These are phyloP conservation scores for Alopecurus myosuroides DNA, from an alignment of 176 grass and related monocot species.

Conservation along the genomic window DNA sequence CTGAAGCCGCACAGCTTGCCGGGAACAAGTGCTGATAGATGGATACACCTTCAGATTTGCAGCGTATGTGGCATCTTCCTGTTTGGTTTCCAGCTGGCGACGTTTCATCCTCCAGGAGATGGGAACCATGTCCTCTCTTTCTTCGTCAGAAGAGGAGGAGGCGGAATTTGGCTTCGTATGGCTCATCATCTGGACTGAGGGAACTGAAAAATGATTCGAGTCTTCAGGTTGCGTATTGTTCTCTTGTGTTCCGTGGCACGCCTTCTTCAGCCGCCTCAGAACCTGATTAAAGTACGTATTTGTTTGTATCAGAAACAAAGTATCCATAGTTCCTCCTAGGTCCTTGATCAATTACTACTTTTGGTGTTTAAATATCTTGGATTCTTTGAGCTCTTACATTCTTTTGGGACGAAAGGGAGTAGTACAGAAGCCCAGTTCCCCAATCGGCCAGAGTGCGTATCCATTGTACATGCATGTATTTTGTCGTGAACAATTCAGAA, in stretches of 20 bases:
- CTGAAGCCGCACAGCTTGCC: conserved; percentile 23
- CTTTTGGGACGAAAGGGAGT: too few species aligned
- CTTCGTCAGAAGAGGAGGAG: conserved; percentile 31
- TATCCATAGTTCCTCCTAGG: background rate
- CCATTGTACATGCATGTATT: too few species aligned
- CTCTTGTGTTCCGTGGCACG: conserved; percentile 25
- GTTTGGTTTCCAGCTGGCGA: conserved; percentile 23
- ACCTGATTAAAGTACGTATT: too few species aligned
- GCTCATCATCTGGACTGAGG: background rate
- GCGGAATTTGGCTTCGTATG: conserved; percentile 11
- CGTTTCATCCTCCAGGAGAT: conserved; percentile 40
- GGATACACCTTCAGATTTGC: conserved; percentile 2
- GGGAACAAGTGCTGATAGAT: conserved; percentile 15
- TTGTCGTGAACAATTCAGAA: too few species aligned
- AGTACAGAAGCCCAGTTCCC: too few species aligned
- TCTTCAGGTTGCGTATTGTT: conserved; percentile 20
- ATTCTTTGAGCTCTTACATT: background rate
- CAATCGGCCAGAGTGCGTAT: too few species aligned
- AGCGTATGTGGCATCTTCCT: background rate
- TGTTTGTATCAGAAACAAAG: conserved; percentile 12
- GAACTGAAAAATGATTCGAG: conserved; percentile 19
- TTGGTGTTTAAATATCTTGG: background rate
- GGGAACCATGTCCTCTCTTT: conserved; percentile 40
- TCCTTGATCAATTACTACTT: background rate
- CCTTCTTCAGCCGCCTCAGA: conserved; percentile 92